Conservation (phyloP, 176 grass and related monocot genomes). For the Aegilops umbellulata region DNA sequence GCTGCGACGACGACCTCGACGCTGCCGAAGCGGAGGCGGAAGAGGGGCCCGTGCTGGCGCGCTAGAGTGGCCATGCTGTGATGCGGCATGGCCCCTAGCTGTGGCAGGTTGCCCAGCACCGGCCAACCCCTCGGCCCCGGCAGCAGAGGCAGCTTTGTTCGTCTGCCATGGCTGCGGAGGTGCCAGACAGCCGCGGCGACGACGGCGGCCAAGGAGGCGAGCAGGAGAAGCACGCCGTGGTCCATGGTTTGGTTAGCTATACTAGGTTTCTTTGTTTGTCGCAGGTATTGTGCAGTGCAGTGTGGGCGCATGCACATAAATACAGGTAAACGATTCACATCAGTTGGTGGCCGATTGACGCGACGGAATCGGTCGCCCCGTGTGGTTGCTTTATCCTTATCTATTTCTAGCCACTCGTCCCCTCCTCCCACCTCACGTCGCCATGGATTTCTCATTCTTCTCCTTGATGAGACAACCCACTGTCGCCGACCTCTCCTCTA, state of each 20-base stretch:
- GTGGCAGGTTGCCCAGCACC: conserved; percentile 71
- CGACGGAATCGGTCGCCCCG: no score
- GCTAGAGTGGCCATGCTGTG: conserved; percentile 47
- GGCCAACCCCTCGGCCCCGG: conserved; percentile 72
- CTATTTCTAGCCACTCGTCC: no score
- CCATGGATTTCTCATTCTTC: no score
- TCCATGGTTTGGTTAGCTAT: not conserved
- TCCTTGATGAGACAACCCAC: no score
- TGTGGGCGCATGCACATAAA: no score
- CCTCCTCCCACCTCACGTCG: no score
- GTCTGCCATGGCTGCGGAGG: not conserved
- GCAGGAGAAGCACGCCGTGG: not conserved
- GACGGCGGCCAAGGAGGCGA: not conserved
- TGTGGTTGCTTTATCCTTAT: no score
- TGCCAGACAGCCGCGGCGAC: not conserved
- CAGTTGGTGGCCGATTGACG: no score
- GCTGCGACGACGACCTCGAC: conserved; percentile 55
- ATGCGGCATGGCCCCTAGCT: conserved; percentile 65
- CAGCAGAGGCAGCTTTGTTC: conserved; percentile 13
- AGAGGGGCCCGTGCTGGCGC: conserved; percentile 45
- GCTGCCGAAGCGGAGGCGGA: conserved; percentile 63
- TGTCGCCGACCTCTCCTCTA: no score
- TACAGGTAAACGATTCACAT: no score
- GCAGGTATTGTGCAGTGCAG: no score
- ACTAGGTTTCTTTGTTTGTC: not conserved